Evolutionary conservation across 805 yeast genomes (phyloP), one percentile per base, ranked within the genome.

Genomic region (Henningerozyma blattae): DNA sequence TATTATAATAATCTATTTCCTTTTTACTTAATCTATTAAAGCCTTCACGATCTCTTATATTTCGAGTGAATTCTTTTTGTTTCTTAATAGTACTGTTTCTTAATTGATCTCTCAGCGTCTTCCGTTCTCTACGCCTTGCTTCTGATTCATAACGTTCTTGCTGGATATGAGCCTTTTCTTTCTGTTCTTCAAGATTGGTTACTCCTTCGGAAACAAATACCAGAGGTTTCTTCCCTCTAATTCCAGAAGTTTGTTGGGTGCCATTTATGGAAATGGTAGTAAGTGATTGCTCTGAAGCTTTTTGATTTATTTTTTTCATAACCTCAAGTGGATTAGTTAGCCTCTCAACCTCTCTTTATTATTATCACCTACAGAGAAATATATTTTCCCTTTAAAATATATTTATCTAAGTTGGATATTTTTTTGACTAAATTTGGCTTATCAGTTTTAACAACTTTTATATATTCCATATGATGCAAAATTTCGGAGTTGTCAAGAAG

Each of bases 101-200:
- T 22, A 55, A 39, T 29, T 55, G 60, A 1, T 50, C 52, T 24
- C 52, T 39, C n/a, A 55, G 36, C 3, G 59, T 44, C 30, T 53
- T 48, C 15, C 56, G 38, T 27, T 42, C 44, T 20, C 43, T 36
- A 22, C 44, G 39, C 28, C 43, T 44, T 22, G 37, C 38, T 16
- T 48, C 50, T 8, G 39, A 32, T 28, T 53, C 56, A 32, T 34
- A 40, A 25, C 41, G 43, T 15, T 40, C 34, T 20, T 46, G 50
- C 20, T 42, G 43, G 15, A 32, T 29, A 34, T 47, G 41, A 20
- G 45, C 58, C 32, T 37, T 40, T 17, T 25, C 39, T 22, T 41
- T 33, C 31, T 54, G 57, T 7, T 32, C 27, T 15, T 42, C 42
- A 6, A 53, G 22, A 36, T 54, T 51, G 3, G 53, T 35, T 10